Percentiles rank a stretch among this genome's conserved stretches.
Conservation (phyloP, 768 basidiomycete species). For the Sutorius australiensis region DNA sequence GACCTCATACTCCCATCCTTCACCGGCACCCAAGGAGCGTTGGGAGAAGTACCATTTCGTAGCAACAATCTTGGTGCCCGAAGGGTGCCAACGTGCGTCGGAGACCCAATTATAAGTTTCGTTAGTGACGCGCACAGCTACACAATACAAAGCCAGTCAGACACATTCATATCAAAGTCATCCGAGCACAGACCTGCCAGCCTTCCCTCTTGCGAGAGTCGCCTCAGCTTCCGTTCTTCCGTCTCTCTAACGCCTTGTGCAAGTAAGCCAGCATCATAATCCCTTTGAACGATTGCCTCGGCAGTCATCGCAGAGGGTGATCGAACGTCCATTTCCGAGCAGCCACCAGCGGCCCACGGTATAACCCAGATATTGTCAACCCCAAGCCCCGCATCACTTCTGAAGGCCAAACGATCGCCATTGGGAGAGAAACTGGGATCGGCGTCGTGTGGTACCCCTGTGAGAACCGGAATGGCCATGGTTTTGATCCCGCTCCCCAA, state of each 20-base stretch:
- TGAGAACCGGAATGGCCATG: slow-evolving; percentile 55
- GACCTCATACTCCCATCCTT: slow-evolving; percentile 66
- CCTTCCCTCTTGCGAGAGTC: slow-evolving; percentile 59
- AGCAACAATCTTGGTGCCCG: slow-evolving; percentile 58
- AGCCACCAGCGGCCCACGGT: slow-evolving; percentile 54
- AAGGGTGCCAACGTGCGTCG: slow-evolving; percentile 69
- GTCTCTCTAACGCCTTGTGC: slow-evolving; percentile 51
- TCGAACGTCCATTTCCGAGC: slow-evolving; percentile 54
- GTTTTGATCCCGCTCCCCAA: slow-evolving; percentile 23
- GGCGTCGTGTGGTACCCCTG: slow-evolving; percentile 65
- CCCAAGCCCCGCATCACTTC: slow-evolving; percentile 69
- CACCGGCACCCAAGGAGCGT: slow-evolving; percentile 66
- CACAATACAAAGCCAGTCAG: slow-evolving; percentile 5
- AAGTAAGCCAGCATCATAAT: slow-evolving; percentile 45
- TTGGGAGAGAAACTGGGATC: slow-evolving; percentile 71
- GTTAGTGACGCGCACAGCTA: slow-evolving; percentile 56
- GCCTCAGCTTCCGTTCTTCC: slow-evolving; percentile 39
- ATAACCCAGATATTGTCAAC: slow-evolving; percentile 74
- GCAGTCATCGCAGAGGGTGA: slow-evolving; percentile 32
- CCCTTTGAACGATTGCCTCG: slow-evolving; percentile 35
- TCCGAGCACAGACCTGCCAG: slow-evolving; percentile 33
- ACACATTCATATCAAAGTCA: background rate
- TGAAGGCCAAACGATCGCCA: slow-evolving; percentile 61
- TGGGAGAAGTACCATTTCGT: slow-evolving; percentile 73
- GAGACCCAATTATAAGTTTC: slow-evolving; percentile 72